These are phyloP conservation scores for Crithidia expoeki DNA, from an alignment of 208 protist genomes.

Conservation along the genomic window DNA sequence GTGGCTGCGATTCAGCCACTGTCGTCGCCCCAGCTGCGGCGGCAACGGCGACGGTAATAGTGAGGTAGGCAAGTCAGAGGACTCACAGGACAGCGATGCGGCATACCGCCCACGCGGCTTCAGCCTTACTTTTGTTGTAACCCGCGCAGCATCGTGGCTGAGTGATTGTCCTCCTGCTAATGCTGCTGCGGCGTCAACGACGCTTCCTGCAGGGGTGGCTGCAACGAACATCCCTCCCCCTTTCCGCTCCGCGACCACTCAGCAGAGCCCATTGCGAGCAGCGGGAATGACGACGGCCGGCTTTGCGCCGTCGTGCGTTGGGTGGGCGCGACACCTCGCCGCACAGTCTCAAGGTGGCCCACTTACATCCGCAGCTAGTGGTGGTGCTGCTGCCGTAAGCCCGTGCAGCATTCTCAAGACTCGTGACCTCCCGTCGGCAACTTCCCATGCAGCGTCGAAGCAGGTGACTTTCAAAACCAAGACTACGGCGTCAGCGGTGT, in stretches of 20 bases:
- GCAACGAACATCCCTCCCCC: not conserved
- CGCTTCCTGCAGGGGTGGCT: not conserved
- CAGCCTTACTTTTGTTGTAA: slow-evolving; percentile 20
- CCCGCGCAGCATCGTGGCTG: not conserved
- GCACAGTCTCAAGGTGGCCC: not conserved
- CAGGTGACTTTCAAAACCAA: not conserved
- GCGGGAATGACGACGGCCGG: not conserved
- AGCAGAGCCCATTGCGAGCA: not conserved
- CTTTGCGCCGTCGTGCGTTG: slow-evolving; percentile 11
- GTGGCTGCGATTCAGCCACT: slow-evolving; percentile 21
- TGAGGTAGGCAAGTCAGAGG: slow-evolving; percentile 3
- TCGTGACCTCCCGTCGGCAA: not conserved
- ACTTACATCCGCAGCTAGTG: not conserved
- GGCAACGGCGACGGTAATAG: not conserved
- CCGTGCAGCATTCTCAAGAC: slow-evolving; percentile 7
- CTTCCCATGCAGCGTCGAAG: not conserved
- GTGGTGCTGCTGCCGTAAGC: not conserved
- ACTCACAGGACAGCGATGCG: not conserved
- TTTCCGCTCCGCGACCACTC: not conserved
- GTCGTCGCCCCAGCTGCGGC: slow-evolving; percentile 3
- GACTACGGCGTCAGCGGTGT: not conserved
- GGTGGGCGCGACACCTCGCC: not conserved
- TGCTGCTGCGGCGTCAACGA: no score
- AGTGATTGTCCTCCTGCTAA: no score
- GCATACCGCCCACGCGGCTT: slow-evolving; percentile 28